Evolutionary conservation across 768 basidiomycete genomes (phyloP), one percentile per base, ranked within the genome.

Genomic region (Leccinum aurantiacum): DNA sequence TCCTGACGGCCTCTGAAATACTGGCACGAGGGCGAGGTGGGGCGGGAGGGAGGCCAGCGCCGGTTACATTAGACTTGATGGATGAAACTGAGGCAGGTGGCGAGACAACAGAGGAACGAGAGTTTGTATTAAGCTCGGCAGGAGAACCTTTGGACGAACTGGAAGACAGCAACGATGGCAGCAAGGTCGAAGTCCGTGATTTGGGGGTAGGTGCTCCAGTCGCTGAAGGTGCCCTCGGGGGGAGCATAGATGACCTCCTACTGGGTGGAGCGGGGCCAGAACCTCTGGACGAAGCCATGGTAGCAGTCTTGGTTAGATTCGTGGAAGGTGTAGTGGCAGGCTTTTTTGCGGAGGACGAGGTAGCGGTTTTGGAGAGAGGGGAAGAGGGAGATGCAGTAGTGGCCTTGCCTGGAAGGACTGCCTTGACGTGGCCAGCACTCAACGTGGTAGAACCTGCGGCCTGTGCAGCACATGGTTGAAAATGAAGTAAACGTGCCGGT

Each of bases 361-460:
- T 58, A 57, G 67, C 54, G 17, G 74, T 66, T 59, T 74, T 74
- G 58, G 71, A 66, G 60, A 72, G 67, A 63, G 74, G 63, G 19
- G 71, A 69, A 27, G 77, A 67, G 25, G 71, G 65, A 56, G 74
- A 62, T 57, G 72, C 50, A 35, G 71, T 58, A 57, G 71, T 52
- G 50, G 82, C 69, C 72, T 85, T 86, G 55, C 78, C 62, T 46
- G 73, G 60, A 46, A 78, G 75, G 52, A 75, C 69, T 56, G 73
- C 64, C 72, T 82, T 87, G 54, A 82, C 75, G 58, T 77, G 65
- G 63, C 86, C 85, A 69, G 82, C 65, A 63, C 85, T 83, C 77
- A 87, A 86, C 63, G 87, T 87, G 62, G 86, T 84, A 59, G 86
- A 82, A 72, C 76, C 85, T 66, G 86, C 76, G 59, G 87, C 80